These are phyloP conservation scores for Chiua sp. DNA, from an alignment of 1,284 basidiomycete genomes.

Conservation along the genomic window DNA sequence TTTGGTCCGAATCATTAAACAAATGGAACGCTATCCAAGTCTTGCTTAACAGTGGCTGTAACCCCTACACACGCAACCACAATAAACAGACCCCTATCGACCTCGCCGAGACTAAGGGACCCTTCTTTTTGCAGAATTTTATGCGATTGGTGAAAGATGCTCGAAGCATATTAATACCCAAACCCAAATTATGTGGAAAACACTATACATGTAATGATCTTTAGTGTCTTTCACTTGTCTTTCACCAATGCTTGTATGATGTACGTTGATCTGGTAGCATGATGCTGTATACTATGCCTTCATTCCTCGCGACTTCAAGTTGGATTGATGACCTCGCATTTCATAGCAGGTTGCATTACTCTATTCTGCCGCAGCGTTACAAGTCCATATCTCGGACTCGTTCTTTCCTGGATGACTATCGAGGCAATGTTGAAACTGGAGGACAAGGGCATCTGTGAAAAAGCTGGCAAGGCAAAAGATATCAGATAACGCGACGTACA, in stretches of 20 bases:
- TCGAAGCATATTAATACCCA: too few relatives aligned
- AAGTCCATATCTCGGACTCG: conserved; percentile 12
- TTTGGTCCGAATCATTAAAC: too few relatives aligned
- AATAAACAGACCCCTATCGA: not conserved
- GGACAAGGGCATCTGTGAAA: not conserved
- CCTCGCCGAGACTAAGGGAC: not conserved
- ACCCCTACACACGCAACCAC: not conserved
- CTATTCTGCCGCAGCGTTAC: not conserved
- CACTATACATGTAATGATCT: too few relatives aligned
- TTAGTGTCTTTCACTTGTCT: too few relatives aligned
- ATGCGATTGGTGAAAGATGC: not conserved
- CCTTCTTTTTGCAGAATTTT: not conserved
- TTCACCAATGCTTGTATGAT: too few relatives aligned
- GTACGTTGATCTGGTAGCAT: too few relatives aligned
- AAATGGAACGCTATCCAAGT: not conserved
- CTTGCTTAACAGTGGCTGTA: not conserved
- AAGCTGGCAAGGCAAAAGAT: not conserved
- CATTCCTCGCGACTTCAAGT: too few relatives aligned
- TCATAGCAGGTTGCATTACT: too few relatives aligned
- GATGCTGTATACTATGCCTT: too few relatives aligned
- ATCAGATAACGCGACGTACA: conserved; percentile 1
- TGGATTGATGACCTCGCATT: too few relatives aligned
- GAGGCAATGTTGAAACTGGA: conserved; percentile 19
- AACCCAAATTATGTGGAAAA: too few relatives aligned
- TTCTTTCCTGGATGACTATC: not conserved